A percentile compares a stretch with the other conserved stretches of the same genome.
Evolutionary conservation across 2,329 filamentous ascomycete genomes (phyloP).

Genomic region (Aspergillus niger): DNA sequence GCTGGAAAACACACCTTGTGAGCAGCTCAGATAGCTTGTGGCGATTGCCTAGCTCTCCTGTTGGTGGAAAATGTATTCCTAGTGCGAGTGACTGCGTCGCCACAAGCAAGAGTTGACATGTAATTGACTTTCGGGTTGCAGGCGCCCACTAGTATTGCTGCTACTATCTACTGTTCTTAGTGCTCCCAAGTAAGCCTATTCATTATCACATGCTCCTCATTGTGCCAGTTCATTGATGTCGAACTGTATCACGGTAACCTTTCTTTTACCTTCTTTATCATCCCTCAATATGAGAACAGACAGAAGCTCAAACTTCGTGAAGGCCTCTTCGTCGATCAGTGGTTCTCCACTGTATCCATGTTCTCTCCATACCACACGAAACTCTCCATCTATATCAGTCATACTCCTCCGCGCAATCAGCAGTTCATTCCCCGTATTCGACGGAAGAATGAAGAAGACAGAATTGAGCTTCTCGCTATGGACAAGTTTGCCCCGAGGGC

Average conservation of each 20-base stretch:
- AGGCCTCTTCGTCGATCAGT: not conserved
- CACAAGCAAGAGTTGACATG: not conserved
- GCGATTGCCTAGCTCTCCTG: not conserved
- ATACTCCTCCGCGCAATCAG: not conserved
- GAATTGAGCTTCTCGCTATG: not conserved
- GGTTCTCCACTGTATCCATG: not conserved
- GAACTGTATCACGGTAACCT: not conserved
- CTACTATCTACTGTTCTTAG: not conserved
- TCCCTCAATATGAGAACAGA: not conserved
- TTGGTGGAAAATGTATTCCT: constrained; percentile 3
- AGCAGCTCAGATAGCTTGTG: not conserved
- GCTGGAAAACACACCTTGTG: not conserved
- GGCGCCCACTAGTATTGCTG: not conserved
- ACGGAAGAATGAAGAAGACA: not conserved
- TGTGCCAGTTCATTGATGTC: not conserved
- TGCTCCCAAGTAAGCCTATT: not conserved
- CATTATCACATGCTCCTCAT: not conserved
- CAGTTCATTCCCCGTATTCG: not conserved
- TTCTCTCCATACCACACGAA: not conserved
- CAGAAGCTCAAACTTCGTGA: not conserved
- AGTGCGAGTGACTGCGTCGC: not conserved
- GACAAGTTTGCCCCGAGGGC: not conserved
- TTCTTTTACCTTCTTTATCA: not conserved
- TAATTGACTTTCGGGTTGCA: not conserved
- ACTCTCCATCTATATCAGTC: not conserved